Percentiles rank a stretch among this genome's conserved stretches.
These are phyloP conservation scores for Phenoliferia sp. DNA, from an alignment of 1,284 basidiomycete genomes.

Conservation along the genomic window DNA sequence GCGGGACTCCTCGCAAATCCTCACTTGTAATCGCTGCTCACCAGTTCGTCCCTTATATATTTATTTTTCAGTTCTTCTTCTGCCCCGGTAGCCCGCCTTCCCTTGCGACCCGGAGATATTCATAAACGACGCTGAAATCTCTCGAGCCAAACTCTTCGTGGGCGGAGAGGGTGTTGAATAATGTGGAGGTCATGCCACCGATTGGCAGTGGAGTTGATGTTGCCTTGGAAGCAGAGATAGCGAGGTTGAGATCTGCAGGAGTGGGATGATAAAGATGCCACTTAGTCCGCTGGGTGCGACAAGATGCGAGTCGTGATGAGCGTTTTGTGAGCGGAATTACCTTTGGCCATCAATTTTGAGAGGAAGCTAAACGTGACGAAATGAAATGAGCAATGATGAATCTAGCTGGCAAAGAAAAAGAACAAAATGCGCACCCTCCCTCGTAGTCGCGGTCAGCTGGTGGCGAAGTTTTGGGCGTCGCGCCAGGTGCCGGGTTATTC, in stretches of 20 bases:
- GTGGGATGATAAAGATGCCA: too few relatives aligned
- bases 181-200: conserved; percentile 53
- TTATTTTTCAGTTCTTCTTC: not conserved
- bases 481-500: conserved; percentile 79
- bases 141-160: conserved; percentile 57
- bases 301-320: not conserved
- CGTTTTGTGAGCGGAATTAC: conserved; percentile 21
- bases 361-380: conserved; percentile 51
- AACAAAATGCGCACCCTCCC: conserved; percentile 42
- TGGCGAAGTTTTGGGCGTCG: conserved; percentile 48
- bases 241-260: conserved; percentile 66
- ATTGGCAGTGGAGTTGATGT: conserved; percentile 58
- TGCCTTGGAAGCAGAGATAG: conserved; percentile 55
- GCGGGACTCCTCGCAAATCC: too few relatives aligned
- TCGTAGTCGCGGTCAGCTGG: conserved; percentile 79
- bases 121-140: conserved; percentile 77
- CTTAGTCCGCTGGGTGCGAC: not conserved
- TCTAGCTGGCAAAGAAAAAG: not conserved
- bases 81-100: not conserved
- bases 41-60: too few relatives aligned
- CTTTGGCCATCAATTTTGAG: conserved; percentile 78
- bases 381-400: not conserved
- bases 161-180: conserved; percentile 50
- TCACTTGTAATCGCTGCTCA: too few relatives aligned
- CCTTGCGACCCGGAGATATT: conserved; percentile 47